Percentiles rank a stretch among this genome's conserved stretches.
Evolutionary conservation across 1,284 basidiomycete genomes (phyloP).

Genomic region (Inonotus obliquus): DNA sequence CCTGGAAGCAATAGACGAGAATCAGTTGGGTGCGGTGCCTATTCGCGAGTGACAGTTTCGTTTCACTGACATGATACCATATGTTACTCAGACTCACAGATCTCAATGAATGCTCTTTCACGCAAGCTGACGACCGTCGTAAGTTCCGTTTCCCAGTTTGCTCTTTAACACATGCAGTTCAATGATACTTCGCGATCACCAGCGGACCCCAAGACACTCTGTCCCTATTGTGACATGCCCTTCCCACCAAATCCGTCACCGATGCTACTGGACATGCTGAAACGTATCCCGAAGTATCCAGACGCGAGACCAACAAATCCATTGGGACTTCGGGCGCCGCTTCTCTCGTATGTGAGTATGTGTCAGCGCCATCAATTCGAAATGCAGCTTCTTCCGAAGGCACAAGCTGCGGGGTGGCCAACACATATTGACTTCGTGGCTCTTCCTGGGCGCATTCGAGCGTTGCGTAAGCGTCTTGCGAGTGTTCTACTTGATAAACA

Average conservation of each 20-base stretch:
- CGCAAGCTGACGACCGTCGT: background rate
- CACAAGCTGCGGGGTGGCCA: constrained; percentile 68
- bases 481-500: constrained; percentile 46
- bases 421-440: constrained; percentile 58
- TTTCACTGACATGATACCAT: background rate
- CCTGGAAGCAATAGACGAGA: background rate
- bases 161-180: background rate
- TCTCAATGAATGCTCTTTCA: background rate
- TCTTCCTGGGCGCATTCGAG: constrained; percentile 47
- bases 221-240: constrained; percentile 72
- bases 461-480: constrained; percentile 41
- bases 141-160: background rate
- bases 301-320: constrained; percentile 68
- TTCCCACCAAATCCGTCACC: constrained; percentile 61
- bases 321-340: constrained; percentile 59
- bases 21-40: background rate
- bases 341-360: constrained; percentile 55
- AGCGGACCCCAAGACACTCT: constrained; percentile 59
- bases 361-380: constrained; percentile 79
- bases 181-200: background rate
- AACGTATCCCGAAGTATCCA: constrained; percentile 37
- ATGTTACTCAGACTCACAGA: background rate
- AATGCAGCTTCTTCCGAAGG: constrained; percentile 61
- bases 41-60: background rate
- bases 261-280: constrained; percentile 49